phyloP scores from a whole-genome alignment of 495 filamentous ascomycete genomes.

The Daldinia childiae region DNA sequence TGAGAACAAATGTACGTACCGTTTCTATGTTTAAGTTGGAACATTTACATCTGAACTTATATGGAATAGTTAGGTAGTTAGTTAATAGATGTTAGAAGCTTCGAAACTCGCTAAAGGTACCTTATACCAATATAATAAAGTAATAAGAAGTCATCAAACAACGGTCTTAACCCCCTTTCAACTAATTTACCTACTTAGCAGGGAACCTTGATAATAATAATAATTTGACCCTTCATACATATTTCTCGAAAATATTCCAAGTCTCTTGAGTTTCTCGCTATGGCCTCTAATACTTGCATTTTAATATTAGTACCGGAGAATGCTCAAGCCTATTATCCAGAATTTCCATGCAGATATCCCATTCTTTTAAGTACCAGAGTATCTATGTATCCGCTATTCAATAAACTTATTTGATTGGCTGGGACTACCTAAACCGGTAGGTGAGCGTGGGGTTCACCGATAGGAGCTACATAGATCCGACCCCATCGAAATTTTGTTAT shows the following conservation, averaged over 20 bases:
- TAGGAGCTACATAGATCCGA: slow-evolving; percentile 42
- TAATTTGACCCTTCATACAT: background rate
- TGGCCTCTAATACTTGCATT: background rate
- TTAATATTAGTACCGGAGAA: background rate
- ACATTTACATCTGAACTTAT: too few relatives aligned
- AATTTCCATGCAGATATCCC: background rate
- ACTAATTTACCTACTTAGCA: background rate
- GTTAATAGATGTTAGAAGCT: too few relatives aligned
- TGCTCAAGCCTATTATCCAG: background rate
- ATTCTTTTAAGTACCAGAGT: background rate
- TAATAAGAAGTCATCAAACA: background rate
- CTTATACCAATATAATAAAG: background rate
- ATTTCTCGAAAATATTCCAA: background rate
- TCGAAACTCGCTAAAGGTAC: too few relatives aligned
- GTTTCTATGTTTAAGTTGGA: too few relatives aligned
- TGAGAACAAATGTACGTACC: background rate
- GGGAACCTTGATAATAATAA: background rate
- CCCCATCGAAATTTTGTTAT: slow-evolving; percentile 39
- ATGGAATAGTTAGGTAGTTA: too few relatives aligned
- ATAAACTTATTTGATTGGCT: slow-evolving; percentile 15
- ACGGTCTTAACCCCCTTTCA: background rate
- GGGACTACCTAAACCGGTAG: slow-evolving; percentile 17
- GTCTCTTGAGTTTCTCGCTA: background rate
- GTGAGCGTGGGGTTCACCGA: slow-evolving; percentile 20
- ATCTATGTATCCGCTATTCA: background rate